phyloP scores from a whole-genome alignment of 176 grass and related monocot genomes.

The Chloris gayana region DNA sequence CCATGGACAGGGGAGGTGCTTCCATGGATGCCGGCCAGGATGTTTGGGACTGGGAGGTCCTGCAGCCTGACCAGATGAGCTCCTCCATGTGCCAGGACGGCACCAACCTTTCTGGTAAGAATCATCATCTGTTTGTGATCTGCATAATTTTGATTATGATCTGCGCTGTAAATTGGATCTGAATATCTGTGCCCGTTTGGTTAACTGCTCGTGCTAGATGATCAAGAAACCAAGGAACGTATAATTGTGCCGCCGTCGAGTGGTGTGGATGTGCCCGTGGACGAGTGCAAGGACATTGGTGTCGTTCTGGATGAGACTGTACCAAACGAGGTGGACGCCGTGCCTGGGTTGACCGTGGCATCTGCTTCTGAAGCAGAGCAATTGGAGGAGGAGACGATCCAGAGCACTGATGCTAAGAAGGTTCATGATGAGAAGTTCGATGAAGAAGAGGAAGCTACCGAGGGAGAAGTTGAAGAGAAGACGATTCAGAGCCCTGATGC shows the following conservation, averaged over 20 bases:
- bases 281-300: constrained; percentile 72
- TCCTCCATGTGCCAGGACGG: constrained; percentile 25
- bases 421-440: background rate
- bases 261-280: background rate
- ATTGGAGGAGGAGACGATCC: constrained; percentile 15
- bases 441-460: background rate
- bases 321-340: constrained; percentile 8
- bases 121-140: constrained; percentile 31
- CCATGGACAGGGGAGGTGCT: constrained; percentile 25
- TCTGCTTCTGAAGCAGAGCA: background rate
- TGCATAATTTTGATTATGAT: background rate
- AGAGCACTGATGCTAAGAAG: constrained; percentile 17
- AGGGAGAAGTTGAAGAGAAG: background rate
- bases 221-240: constrained; percentile 17
- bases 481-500: constrained; percentile 3
- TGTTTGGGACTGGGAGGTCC: constrained; percentile 93
- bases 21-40: constrained; percentile 41
- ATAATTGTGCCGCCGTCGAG: background rate
- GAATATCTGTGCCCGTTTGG: background rate
- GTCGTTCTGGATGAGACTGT: constrained; percentile 32
- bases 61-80: constrained; percentile 58
- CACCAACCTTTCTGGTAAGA: constrained; percentile 27
- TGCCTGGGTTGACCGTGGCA: background rate
- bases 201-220: background rate
- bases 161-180: background rate